Base-by-base conservation (phyloP, 179 eudicot genomes). In the Actinidia chinensis region DNA sequence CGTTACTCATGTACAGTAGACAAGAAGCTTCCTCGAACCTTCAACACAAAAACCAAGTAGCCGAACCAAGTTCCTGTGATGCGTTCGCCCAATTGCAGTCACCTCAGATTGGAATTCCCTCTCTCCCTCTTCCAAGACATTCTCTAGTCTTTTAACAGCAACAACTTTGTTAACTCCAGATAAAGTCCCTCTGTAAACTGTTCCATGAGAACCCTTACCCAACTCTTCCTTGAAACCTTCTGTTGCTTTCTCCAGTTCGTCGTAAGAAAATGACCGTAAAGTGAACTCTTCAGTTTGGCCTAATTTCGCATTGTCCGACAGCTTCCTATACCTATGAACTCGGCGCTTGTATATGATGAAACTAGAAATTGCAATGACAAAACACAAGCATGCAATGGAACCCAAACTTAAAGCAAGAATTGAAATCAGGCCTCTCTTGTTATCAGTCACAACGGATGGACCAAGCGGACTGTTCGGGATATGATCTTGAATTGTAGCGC, bases 71-170 rank as follows among this genome's bases (percentile, higher is more conserved):
- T 84, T 84, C 8, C 77, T 59, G 23, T 84, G 87, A 81, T 82
- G 78, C 15, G 87, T 81, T 71, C 67, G 76, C 23, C 82, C 84
- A 14, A 81, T 84, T 12, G 73, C 82, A 65, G 54, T 79, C 25
- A 84, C 76, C 63, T 81, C 87, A 8, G 82, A 69, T 12, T 63
- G 82, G 25, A 84, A 84, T 42, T 84, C 87, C 68, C 56, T 79
- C 68, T 84, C 84, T 5, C 84, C 84, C 54, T 84, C 82, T 44
- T 8, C 66, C 33, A 78, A 63, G 54, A 40, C 80, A 20, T 56
- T 81, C 43, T 76, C 83, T 6, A 84, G 68, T 79, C 54, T 84
- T 76, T 84, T 84, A 51, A 84, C 84, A 11, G 87, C 87, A 8
- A 84, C 76, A 5, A 69, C 42, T 14, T 78, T 64, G 12, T 81